Evolutionary conservation across 257 asterid species (phyloP).

Genomic region (Capsicum chinense): DNA sequence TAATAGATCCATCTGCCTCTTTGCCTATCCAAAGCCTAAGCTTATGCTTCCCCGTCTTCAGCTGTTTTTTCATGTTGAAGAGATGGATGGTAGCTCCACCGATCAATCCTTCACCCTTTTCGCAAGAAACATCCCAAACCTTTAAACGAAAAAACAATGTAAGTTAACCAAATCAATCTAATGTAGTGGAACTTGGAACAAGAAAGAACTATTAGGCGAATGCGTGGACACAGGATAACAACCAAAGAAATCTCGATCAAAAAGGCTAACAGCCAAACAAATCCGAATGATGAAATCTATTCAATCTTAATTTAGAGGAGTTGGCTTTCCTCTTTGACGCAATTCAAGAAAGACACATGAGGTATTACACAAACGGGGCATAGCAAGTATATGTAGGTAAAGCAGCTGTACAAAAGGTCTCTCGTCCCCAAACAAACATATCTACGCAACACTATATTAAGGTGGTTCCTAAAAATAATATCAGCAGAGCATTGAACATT

Average conservation of each 20-base stretch:
- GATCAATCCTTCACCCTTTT: slow-evolving; percentile 67
- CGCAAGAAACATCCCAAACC: slow-evolving; percentile 93
- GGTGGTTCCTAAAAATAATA: neutral
- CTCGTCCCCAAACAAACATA: neutral
- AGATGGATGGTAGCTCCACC: slow-evolving; percentile 98
- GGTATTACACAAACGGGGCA: neutral
- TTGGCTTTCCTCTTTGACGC: neutral
- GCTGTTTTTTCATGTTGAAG: slow-evolving; percentile 85
- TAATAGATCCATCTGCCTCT: slow-evolving; percentile 94
- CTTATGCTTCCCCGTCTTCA: slow-evolving; percentile 93
- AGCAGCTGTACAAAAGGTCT: neutral
- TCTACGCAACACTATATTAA: slow-evolving; percentile 1
- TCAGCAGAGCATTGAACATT: neutral
- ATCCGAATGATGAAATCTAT: neutral
- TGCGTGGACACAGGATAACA: neutral
- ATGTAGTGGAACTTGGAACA: neutral
- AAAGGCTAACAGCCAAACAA: neutral
- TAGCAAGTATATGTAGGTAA: slow-evolving; percentile 10
- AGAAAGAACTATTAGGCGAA: neutral
- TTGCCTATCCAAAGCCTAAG: slow-evolving; percentile 88
- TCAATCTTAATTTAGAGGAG: neutral
- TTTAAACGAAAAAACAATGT: slow-evolving; percentile 26
- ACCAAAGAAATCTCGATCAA: neutral
- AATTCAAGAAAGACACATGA: slow-evolving; percentile 21
- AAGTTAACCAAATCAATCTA: slow-evolving; percentile 12